Evolutionary conservation across 2,329 filamentous ascomycete species (phyloP).

Genomic region (Endoconidiophora polonica): DNA sequence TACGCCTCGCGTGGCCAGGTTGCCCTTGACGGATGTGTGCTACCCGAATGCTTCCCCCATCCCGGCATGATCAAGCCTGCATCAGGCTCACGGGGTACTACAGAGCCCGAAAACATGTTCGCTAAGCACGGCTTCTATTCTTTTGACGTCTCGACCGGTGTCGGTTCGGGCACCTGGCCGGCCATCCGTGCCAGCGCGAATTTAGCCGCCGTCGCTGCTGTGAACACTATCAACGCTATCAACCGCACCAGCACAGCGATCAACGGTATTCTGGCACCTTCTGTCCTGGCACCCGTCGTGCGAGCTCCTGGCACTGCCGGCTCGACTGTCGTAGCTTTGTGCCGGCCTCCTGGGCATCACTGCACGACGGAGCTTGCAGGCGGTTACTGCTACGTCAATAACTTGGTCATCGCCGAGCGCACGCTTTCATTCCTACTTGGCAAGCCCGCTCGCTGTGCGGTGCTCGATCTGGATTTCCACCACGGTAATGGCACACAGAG

Average conservation of each 20-base stretch:
- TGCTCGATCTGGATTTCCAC: conserved; percentile 18
- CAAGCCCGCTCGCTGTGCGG: conserved; percentile 12
- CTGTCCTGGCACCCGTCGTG: neutral
- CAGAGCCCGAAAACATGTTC: conserved; percentile 10
- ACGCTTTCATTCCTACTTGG: conserved; percentile 13
- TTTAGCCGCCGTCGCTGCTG: conserved; percentile 14
- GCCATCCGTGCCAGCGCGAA: conserved; percentile 15
- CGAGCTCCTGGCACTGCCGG: conserved; percentile 12
- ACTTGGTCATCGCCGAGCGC: conserved; percentile 16
- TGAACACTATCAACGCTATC: conserved; percentile 5
- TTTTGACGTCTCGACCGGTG: conserved; percentile 17
- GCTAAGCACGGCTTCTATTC: conserved; percentile 16
- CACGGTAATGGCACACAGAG: conserved; percentile 19
- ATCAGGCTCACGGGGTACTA: neutral
- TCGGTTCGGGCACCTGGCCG: conserved; percentile 15
- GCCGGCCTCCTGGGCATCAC: conserved; percentile 18
- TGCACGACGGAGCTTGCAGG: conserved; percentile 16
- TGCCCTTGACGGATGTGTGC: conserved; percentile 12
- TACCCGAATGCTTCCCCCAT: conserved; percentile 17
- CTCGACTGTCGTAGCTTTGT: conserved; percentile 15
- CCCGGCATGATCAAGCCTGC: conserved; percentile 5
- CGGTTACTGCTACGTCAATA: conserved; percentile 19
- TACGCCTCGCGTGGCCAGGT: conserved; percentile 14
- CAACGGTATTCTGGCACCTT: neutral
- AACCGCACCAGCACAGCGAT: conserved; percentile 3